Base-by-base conservation (phyloP, 75 land plant genomes). In the Azolla pinnata region DNA sequence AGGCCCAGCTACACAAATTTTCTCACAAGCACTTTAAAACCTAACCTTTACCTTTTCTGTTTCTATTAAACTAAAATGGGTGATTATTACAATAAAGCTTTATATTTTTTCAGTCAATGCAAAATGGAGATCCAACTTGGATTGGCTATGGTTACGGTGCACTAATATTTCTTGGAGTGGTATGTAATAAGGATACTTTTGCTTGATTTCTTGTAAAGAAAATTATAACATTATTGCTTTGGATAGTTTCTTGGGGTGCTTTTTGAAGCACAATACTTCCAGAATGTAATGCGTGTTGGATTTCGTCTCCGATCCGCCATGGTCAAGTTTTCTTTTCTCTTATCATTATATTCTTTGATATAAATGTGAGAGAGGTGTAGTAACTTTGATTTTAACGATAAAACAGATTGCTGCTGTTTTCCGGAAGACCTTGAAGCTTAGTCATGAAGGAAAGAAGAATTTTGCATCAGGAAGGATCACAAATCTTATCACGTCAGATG, bases 401-500 rank as follows among this genome's bases (percentile, higher is more conserved):
- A 19, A n/a, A 28, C 64, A 88, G 95, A 73, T 93, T 70, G 98
- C 98, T 62, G 96, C 98, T 71, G 89, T 93, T 12, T 93, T 85
- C 58, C 83, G 96, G 2, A 93, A 93, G 68, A 86, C 98, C 34
- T 58, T 93, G 34, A 71, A 83, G 46, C 65, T 93, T 46, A 88
- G 86, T 20, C 82, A 85, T 66, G 87, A 77, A 52, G 76, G 80
- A 33, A 86, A 90, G 14, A 78, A 59, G 52, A 74, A 72, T 12
- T 85, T 85, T 73, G 57, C 90, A 3, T 76, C 98, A 58, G 98
- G 98, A 18, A 85, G 86, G 65, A 93, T 93, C 54, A 88, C 93
- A n/a, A 93, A 93, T 46, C 60, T 93, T 61, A 93, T 93, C 82
- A 93, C 98, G 38, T 83, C 90, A 35, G 98, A 93, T 88, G 90